Base-by-base conservation (phyloP, 164 flowering plant species). In the Protea cynaroides region DNA sequence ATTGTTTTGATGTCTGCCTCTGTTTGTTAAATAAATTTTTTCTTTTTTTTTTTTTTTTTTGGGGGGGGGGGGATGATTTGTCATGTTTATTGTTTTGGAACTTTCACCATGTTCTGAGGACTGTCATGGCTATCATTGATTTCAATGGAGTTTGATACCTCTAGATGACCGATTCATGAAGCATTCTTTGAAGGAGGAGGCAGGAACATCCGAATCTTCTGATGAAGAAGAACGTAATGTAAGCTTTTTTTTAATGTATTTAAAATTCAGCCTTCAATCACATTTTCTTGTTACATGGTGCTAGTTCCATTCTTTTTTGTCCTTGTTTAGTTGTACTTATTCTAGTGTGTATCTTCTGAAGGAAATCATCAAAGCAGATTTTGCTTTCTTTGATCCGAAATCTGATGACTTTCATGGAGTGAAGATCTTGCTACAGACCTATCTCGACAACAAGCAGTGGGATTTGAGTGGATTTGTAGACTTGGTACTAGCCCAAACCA, bases 301-400 rank as follows among this genome's bases (percentile, higher is more conserved):
- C 21, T 18, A 43, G 44, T 25, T 43, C 21, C 17, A 3, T 29
- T 29, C 34, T n/a, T 18, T 15, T 23, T 58, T 54, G 2, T 29
- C 18, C 8, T n/a, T 60, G 24, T n/a, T 40, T 19, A 2, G 54
- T 4, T 63, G 25, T 12, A 43, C 36, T 62, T 49, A 49, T 49
- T 13, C 14, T 17, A 25, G 15, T 64, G 4, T 64, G 47, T 18
- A 43, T 19, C 22, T 61, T 50, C 50, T 72, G 61, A 71, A 92
- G 97, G 93, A 71, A 66, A 69, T 60, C 29, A 80, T 90, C 38
- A 90, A 88, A 83, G 96, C 90, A 58, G 94, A 95, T 77, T 92
- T 92, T 75, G 94, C 77, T 34, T 92, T 92, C 80, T 92, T 88
- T 71, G 96, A 90, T 77, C 97, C 94, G 8, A 89, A 87, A 72